A percentile compares a stretch with the other conserved stretches of the same genome.
These are phyloP conservation scores for Botrytis tulipae DNA, from an alignment of 2,329 filamentous ascomycete genomes.

Conservation along the genomic window DNA sequence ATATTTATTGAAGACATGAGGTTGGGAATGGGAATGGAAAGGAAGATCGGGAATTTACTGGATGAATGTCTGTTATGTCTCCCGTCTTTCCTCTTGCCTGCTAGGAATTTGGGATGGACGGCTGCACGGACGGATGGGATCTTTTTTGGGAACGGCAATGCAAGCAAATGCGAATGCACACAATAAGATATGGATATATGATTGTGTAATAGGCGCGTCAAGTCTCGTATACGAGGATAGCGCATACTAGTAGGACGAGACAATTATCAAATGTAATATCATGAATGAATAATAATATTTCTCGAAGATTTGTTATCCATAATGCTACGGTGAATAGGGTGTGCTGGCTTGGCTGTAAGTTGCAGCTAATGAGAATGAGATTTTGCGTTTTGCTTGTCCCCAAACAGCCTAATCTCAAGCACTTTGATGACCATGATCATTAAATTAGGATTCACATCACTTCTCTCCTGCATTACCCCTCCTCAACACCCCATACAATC, in stretches of 20 bases:
- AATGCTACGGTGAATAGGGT: background rate
- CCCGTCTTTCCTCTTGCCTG: background rate
- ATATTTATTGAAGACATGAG: constrained; percentile 22
- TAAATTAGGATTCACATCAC: background rate
- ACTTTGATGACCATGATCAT: background rate
- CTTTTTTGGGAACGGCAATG: constrained; percentile 11
- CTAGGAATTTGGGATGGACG: background rate
- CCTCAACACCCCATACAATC: background rate
- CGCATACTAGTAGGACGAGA: background rate
- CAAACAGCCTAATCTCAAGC: background rate
- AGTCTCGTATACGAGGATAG: background rate
- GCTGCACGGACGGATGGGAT: background rate
- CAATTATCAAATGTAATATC: constrained; percentile 30
- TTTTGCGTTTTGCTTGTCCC: background rate
- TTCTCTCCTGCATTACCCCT: background rate
- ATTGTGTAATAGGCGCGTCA: constrained; percentile 14
- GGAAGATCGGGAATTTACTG: constrained; percentile 1
- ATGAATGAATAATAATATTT: constrained; percentile 25
- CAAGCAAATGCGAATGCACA: constrained; percentile 14
- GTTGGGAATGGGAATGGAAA: constrained; percentile 9
- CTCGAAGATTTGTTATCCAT: background rate
- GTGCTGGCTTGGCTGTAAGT: background rate
- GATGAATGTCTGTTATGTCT: constrained; percentile 1
- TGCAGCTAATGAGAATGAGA: background rate
- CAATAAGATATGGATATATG: constrained; percentile 21